phyloP scores from a whole-genome alignment of 2,329 filamentous ascomycete species.

The Apiospora marii region DNA sequence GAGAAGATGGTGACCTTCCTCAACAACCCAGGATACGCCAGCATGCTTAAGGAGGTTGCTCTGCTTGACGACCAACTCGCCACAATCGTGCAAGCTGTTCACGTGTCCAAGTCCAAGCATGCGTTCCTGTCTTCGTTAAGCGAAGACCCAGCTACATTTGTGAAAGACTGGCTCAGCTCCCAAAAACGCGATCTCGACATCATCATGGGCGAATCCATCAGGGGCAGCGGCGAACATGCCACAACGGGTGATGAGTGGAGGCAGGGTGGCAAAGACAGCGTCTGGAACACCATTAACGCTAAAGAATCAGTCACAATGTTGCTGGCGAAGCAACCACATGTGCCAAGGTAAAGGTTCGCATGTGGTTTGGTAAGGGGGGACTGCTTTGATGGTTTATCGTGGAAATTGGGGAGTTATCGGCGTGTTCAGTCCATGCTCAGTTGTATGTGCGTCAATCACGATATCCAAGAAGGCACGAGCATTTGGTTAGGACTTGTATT shows the following conservation, averaged over 20 bases:
- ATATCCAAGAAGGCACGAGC: slow-evolving; percentile 9
- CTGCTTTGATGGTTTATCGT: slow-evolving; percentile 1
- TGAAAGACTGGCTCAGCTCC: slow-evolving; percentile 87
- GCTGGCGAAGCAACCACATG: slow-evolving; percentile 58
- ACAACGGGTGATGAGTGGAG: slow-evolving; percentile 72
- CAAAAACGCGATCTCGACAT: slow-evolving; percentile 92
- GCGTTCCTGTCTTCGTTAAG: slow-evolving; percentile 82
- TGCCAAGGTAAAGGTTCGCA: slow-evolving; percentile 22
- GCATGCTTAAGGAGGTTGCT: slow-evolving; percentile 78
- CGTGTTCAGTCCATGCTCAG: slow-evolving; percentile 18
- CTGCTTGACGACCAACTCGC: slow-evolving; percentile 86
- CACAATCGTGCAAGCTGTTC: slow-evolving; percentile 80
- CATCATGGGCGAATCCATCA: slow-evolving; percentile 81
- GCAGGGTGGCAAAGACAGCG: slow-evolving; percentile 60
- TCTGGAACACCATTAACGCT: slow-evolving; percentile 66
- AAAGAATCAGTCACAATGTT: slow-evolving; percentile 70
- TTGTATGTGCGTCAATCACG: slow-evolving; percentile 17
- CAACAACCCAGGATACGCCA: slow-evolving; percentile 73
- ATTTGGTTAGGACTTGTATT: not conserved
- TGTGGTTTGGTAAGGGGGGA: not conserved
- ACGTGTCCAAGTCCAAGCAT: slow-evolving; percentile 88
- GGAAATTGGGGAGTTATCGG: slow-evolving; percentile 10
- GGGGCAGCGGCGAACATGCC: slow-evolving; percentile 64
- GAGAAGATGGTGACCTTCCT: slow-evolving; percentile 70
- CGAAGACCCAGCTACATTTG: slow-evolving; percentile 83